Conservation (phyloP, 2,329 filamentous ascomycete genomes). For the Beauveria scarabaeidicola region DNA sequence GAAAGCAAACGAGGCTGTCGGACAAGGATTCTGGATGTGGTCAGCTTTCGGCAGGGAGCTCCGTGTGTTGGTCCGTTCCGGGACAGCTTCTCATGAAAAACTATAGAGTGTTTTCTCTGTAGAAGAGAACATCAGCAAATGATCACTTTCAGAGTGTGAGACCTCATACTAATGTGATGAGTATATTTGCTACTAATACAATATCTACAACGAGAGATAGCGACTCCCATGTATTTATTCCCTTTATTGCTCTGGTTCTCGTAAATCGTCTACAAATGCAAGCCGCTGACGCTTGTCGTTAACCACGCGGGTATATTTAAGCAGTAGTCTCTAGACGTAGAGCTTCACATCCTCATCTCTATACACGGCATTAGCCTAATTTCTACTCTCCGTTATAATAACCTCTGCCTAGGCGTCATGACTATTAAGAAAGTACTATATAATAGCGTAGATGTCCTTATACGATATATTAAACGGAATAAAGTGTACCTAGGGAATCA, state of each 20-base stretch:
- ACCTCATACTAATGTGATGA: no score
- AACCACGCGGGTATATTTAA: slow-evolving; percentile 34
- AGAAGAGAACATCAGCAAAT: no score
- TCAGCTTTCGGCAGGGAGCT: neutral
- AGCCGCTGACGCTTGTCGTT: slow-evolving; percentile 23
- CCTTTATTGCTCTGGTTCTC: neutral
- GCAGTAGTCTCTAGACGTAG: slow-evolving; percentile 42
- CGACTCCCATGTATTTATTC: neutral
- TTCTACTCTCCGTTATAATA: slow-evolving; percentile 42
- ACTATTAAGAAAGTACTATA: slow-evolving; percentile 35
- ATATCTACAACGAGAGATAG: neutral
- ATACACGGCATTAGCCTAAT: slow-evolving; percentile 45
- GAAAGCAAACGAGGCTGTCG: neutral
- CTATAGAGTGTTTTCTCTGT: no score
- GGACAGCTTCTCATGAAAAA: no score
- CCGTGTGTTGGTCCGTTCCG: neutral
- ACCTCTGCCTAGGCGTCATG: slow-evolving; percentile 36
- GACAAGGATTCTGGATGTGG: neutral
- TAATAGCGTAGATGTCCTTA: slow-evolving; percentile 35
- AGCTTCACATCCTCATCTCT: slow-evolving; percentile 48
- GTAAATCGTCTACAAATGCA: slow-evolving; percentile 22
- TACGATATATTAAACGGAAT: slow-evolving; percentile 53
- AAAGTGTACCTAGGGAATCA: slow-evolving; percentile 55
- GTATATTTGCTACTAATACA: neutral
- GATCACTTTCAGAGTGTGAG: no score